These are phyloP conservation scores for Waltiozyma sp. DNA, from an alignment of 1,139 yeast species.

Conservation along the genomic window DNA sequence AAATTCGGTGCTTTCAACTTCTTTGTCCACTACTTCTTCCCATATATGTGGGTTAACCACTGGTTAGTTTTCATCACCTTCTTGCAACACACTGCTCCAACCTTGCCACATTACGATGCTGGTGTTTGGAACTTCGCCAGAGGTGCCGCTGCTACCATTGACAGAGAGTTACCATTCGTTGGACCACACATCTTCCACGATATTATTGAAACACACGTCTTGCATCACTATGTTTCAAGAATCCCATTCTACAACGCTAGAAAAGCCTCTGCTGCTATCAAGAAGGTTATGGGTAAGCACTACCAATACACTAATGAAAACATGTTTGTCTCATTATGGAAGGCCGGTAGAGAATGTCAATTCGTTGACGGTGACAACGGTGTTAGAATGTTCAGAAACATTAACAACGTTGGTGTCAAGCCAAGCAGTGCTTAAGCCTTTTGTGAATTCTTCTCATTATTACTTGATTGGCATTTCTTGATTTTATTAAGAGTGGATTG, in stretches of 20 bases:
- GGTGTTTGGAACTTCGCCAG: conserved; percentile 76
- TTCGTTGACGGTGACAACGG: conserved; percentile 77
- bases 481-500: no score
- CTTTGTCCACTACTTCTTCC: conserved; percentile 62
- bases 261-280: conserved; percentile 68
- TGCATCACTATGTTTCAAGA: conserved; percentile 76
- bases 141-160: conserved; percentile 84
- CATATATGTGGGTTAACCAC: conserved; percentile 76
- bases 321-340: conserved; percentile 69
- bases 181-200: conserved; percentile 80
- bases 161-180: conserved; percentile 72
- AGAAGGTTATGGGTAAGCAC: conserved; percentile 74
- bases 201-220: conserved; percentile 81
- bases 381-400: conserved; percentile 67
- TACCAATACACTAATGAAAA: conserved; percentile 57
- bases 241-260: conserved; percentile 83
- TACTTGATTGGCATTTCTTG: no score
- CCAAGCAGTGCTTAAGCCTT: conserved; percentile 1
- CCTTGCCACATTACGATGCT: conserved; percentile 69
- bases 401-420: conserved; percentile 41
- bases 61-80: conserved; percentile 83
- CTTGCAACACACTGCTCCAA: conserved; percentile 76
- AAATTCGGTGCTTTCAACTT: conserved; percentile 54
- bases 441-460: no score
- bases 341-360: conserved; percentile 61